Conservation (phyloP, 2,329 filamentous ascomycete species). For the Aspergillus ruber region DNA sequence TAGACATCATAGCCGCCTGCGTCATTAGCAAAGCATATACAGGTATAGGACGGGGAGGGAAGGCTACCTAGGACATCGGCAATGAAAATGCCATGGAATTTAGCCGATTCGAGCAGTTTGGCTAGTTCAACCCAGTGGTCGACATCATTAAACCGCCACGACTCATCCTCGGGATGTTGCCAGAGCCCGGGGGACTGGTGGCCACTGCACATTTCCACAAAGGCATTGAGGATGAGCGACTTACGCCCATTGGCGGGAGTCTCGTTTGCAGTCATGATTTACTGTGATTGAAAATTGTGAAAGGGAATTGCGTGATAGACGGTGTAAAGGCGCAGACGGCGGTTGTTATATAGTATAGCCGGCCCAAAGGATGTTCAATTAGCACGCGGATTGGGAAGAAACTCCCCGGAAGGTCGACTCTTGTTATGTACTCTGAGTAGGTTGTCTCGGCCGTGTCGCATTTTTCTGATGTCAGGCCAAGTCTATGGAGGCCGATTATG, state of each 20-base stretch:
- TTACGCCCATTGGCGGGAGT: conserved; percentile 32
- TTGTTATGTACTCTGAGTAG: no score
- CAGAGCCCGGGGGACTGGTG: conserved; percentile 54
- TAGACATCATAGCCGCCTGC: conserved; percentile 63
- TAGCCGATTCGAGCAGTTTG: conserved; percentile 53
- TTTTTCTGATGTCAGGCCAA: not conserved
- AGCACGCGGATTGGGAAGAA: not conserved
- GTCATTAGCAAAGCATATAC: conserved; percentile 16
- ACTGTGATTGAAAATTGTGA: not conserved
- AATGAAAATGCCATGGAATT: conserved; percentile 62
- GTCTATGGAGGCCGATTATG: not conserved
- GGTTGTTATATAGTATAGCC: conserved; percentile 1
- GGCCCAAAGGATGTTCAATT: not conserved
- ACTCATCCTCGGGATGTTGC: conserved; percentile 60
- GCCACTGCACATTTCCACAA: conserved; percentile 47
- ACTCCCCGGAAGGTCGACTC: no score
- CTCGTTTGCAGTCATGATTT: conserved; percentile 6
- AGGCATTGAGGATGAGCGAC: conserved; percentile 46
- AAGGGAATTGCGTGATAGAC: not conserved
- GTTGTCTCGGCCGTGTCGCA: no score
- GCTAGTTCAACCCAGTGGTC: conserved; percentile 58
- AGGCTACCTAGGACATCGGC: conserved; percentile 54
- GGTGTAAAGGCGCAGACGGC: not conserved
- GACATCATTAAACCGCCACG: conserved; percentile 54
- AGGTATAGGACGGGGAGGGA: not conserved